Evolutionary conservation across 2,329 filamentous ascomycete species (phyloP).

Genomic region (Cladosporium halotolerans): DNA sequence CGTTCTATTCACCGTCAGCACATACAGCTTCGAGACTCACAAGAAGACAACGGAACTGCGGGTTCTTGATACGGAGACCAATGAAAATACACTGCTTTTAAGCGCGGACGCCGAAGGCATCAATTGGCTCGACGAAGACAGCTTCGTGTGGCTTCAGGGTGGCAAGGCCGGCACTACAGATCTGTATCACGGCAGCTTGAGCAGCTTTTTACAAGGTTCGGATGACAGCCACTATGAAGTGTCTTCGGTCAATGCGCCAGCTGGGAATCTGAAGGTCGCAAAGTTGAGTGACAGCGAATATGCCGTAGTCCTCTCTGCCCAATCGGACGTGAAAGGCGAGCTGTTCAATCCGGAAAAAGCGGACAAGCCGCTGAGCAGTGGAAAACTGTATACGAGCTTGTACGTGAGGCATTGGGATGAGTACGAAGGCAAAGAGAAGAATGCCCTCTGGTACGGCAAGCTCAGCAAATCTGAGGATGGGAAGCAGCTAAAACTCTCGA

Average conservation of each 20-base stretch:
- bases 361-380: constrained; percentile 39
- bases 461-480: constrained; percentile 31
- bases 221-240: constrained; percentile 33
- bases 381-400: constrained; percentile 44
- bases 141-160: constrained; percentile 48
- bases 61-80: constrained; percentile 62
- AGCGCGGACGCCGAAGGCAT: constrained; percentile 64
- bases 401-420: constrained; percentile 51
- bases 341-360: constrained; percentile 50
- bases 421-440: constrained; percentile 60
- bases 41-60: constrained; percentile 62
- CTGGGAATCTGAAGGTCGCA: constrained; percentile 43
- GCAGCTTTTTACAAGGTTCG: neutral
- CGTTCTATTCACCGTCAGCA: constrained; percentile 62
- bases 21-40: constrained; percentile 75
- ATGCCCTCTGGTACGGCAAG: constrained; percentile 66
- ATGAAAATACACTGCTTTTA: constrained; percentile 60
- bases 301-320: constrained; percentile 48
- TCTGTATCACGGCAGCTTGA: neutral
- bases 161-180: neutral
- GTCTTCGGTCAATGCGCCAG: constrained; percentile 41
- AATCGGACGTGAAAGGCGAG: constrained; percentile 61
- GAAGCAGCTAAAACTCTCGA: constrained; percentile 34
- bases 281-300: constrained; percentile 32
- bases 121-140: constrained; percentile 66